These are phyloP conservation scores for Cucurbita argyrosperma DNA, from an alignment of 306 rosid species.

Conservation along the genomic window DNA sequence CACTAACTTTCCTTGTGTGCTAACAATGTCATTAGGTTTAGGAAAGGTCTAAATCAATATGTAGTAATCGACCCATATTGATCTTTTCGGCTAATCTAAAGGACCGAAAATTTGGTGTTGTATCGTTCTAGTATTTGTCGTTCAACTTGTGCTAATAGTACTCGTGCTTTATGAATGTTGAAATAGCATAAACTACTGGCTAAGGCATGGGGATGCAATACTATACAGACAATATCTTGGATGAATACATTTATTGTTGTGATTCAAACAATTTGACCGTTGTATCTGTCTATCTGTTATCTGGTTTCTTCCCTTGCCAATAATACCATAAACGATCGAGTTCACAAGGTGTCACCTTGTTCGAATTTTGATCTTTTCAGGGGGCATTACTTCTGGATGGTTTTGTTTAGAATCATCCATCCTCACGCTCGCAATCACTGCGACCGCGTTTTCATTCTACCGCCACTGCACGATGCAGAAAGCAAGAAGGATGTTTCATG, in stretches of 20 bases:
- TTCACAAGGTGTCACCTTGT: neutral
- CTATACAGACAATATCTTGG: neutral
- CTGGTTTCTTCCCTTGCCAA: too few species aligned
- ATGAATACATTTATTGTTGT: neutral
- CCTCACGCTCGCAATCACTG: constrained; percentile 73
- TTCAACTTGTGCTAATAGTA: neutral
- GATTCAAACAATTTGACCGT: neutral
- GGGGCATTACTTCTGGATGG: constrained; percentile 87
- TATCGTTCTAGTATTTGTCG: neutral
- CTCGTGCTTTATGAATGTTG: neutral
- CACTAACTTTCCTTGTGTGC: neutral
- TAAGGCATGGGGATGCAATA: neutral
- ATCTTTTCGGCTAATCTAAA: neutral
- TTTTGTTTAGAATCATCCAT: constrained; percentile 71
- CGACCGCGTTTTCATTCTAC: constrained; percentile 65
- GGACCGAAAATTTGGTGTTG: neutral
- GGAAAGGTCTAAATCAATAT: neutral
- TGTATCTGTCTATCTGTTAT: neutral
- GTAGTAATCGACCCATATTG: neutral
- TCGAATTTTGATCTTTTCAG: constrained; percentile 33
- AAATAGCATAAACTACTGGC: neutral
- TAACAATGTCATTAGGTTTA: neutral
- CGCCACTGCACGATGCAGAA: constrained; percentile 53
- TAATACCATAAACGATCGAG: neutral
- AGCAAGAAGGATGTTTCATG: constrained; percentile 82